A percentile compares a stretch with the other conserved stretches of the same genome.
Conservation (phyloP, 2,329 filamentous ascomycete species). For the Scedosporium apiospermum region DNA sequence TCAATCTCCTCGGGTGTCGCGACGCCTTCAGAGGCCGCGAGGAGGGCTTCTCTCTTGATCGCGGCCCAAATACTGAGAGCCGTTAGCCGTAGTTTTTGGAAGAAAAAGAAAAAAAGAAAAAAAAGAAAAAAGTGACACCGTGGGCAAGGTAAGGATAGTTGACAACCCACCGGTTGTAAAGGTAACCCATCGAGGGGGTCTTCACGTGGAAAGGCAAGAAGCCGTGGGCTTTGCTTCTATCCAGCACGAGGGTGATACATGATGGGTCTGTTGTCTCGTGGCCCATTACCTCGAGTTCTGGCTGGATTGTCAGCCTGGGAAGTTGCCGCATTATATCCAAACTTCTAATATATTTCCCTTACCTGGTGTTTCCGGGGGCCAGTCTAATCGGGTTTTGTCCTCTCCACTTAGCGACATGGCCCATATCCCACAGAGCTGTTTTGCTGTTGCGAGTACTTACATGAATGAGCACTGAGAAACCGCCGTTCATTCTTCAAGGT, state of each 20-base stretch:
- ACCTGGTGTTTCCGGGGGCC: conserved; percentile 22
- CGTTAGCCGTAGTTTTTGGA: neutral
- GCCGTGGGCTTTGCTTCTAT: conserved; percentile 16
- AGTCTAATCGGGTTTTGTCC: conserved; percentile 12
- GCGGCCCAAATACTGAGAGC: conserved; percentile 20
- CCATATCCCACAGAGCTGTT: neutral
- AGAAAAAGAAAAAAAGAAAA: no score
- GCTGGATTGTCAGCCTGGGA: neutral
- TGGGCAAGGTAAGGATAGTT: neutral
- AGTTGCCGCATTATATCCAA: neutral
- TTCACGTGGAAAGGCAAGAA: conserved; percentile 21
- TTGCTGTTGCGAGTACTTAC: conserved; percentile 16
- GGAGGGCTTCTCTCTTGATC: conserved; percentile 21
- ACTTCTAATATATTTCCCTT: neutral
- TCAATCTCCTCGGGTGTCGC: conserved; percentile 21
- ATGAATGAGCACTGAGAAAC: conserved; percentile 33
- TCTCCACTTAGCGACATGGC: neutral
- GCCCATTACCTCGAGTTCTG: conserved; percentile 22
- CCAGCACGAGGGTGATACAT: conserved; percentile 15
- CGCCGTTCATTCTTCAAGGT: conserved; percentile 21
- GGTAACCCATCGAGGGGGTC: conserved; percentile 20
- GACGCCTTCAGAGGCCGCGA: conserved; percentile 19
- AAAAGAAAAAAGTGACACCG: neutral
- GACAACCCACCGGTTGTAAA: conserved; percentile 18
- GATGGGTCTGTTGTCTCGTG: conserved; percentile 15